Conservation (phyloP, 2,329 filamentous ascomycete species). For the Fusarium udum region DNA sequence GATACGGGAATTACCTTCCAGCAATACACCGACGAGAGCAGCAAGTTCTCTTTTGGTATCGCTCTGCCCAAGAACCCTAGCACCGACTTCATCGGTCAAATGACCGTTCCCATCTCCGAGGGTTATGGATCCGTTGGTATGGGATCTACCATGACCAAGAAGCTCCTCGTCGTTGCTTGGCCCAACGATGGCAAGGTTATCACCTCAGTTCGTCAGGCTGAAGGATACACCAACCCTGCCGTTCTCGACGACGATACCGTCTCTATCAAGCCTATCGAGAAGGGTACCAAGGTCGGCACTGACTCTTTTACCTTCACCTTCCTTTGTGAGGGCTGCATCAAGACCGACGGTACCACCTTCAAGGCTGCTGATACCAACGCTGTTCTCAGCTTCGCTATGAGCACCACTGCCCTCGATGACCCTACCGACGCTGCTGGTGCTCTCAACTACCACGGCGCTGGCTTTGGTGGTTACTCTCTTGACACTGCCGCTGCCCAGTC, state of each 20-base stretch:
- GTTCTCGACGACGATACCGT: constrained; percentile 68
- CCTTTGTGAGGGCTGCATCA: constrained; percentile 67
- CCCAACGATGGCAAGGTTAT: constrained; percentile 62
- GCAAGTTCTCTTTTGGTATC: constrained; percentile 63
- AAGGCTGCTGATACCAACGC: constrained; percentile 56
- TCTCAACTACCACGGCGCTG: constrained; percentile 53
- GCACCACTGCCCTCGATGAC: constrained; percentile 54
- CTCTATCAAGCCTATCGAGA: constrained; percentile 61
- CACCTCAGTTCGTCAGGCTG: constrained; percentile 66
- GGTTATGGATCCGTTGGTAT: constrained; percentile 65
- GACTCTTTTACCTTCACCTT: constrained; percentile 72
- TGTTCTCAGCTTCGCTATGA: constrained; percentile 66
- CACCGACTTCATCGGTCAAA: constrained; percentile 66
- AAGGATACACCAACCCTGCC: constrained; percentile 67
- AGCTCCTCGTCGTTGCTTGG: constrained; percentile 67
- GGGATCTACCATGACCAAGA: constrained; percentile 65
- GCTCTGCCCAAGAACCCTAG: constrained; percentile 62
- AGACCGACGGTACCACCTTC: constrained; percentile 56
- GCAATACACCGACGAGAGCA: constrained; percentile 56
- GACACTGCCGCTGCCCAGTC: constrained; percentile 50
- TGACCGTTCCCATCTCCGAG: constrained; percentile 60
- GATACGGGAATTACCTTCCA: constrained; percentile 64
- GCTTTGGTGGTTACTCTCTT: constrained; percentile 57
- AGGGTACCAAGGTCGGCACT: constrained; percentile 65
- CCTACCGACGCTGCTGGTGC: constrained; percentile 45